phyloP scores from a whole-genome alignment of 2,329 filamentous ascomycete genomes.

The Teratosphaeria epicoccoides region DNA sequence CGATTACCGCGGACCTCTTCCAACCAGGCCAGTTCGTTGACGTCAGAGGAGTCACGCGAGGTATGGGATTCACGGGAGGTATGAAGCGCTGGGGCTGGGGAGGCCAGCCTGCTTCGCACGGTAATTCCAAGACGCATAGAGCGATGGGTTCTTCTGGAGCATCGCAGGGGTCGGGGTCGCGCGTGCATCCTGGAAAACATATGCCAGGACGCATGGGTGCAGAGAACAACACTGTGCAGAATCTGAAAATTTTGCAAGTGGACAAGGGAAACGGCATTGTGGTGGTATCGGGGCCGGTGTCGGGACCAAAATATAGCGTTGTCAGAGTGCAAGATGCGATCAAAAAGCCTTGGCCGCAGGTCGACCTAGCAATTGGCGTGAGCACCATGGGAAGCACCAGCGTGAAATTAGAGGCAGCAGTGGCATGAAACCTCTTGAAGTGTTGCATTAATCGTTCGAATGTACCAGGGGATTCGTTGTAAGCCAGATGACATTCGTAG shows the following conservation, averaged over 20 bases:
- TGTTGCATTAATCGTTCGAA: too few relatives aligned
- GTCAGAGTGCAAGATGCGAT: constrained; percentile 83
- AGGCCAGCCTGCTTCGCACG: constrained; percentile 85
- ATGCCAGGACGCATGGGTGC: constrained; percentile 96
- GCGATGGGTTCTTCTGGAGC: constrained; percentile 83
- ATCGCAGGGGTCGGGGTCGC: constrained; percentile 81
- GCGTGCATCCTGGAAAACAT: constrained; percentile 91
- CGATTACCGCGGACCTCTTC: constrained; percentile 83
- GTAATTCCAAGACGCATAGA: constrained; percentile 88
- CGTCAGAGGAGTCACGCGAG: constrained; percentile 64
- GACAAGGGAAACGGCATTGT: constrained; percentile 80
- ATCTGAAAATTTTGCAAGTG: constrained; percentile 77
- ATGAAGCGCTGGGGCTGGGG: constrained; percentile 93
- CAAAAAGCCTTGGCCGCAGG: constrained; percentile 66
- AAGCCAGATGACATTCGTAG: too few relatives aligned
- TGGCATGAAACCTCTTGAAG: background rate
- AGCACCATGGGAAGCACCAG: constrained; percentile 8
- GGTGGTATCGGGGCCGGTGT: constrained; percentile 75
- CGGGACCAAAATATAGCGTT: constrained; percentile 75
- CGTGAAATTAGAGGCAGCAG: constrained; percentile 6
- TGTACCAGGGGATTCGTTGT: too few relatives aligned
- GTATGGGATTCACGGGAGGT: constrained; percentile 89
- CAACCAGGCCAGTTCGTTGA: constrained; percentile 83
- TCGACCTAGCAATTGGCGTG: constrained; percentile 21
- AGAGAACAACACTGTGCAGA: constrained; percentile 79